These are phyloP conservation scores for Collybiopsis confluens DNA, from an alignment of 768 basidiomycete genomes.

Conservation along the genomic window DNA sequence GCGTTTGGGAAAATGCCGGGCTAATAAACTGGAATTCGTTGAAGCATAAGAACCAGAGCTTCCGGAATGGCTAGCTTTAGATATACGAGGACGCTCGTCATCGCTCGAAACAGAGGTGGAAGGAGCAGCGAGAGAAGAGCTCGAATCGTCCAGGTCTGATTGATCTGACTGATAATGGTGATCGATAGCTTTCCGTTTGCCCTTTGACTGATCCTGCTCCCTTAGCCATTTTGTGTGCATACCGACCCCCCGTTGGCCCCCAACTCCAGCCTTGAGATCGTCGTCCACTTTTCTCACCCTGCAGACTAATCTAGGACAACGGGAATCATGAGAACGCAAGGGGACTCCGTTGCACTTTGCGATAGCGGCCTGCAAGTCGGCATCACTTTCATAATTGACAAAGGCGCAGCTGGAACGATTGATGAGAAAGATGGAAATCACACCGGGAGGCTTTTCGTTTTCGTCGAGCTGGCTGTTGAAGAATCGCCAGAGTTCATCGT, in stretches of 20 bases:
- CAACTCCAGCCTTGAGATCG: slow-evolving; percentile 85
- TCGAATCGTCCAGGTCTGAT: slow-evolving; percentile 10
- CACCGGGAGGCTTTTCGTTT: slow-evolving; percentile 40
- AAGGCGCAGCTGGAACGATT: slow-evolving; percentile 95
- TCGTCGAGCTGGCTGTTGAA: slow-evolving; percentile 44
- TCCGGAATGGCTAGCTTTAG: slow-evolving; percentile 35
- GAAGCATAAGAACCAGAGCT: slow-evolving; percentile 73
- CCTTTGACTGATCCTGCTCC: slow-evolving; percentile 40
- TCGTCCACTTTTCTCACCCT: slow-evolving; percentile 78
- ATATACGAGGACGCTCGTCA: slow-evolving; percentile 26
- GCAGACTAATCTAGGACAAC: slow-evolving; percentile 79
- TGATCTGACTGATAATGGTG: slow-evolving; percentile 3
- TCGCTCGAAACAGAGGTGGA: slow-evolving; percentile 37
- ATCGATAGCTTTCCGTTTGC: slow-evolving; percentile 14
- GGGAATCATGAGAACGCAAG: slow-evolving; percentile 64
- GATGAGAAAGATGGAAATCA: slow-evolving; percentile 88
- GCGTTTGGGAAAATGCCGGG: slow-evolving; percentile 76
- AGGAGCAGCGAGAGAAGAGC: not conserved
- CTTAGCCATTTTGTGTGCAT: slow-evolving; percentile 83
- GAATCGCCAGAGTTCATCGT: slow-evolving; percentile 84
- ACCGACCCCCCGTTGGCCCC: slow-evolving; percentile 82
- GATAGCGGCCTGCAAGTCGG: slow-evolving; percentile 63
- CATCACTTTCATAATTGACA: slow-evolving; percentile 75
- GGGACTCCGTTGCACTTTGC: slow-evolving; percentile 65
- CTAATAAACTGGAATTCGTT: slow-evolving; percentile 78